These are phyloP conservation scores for Xylaria sp. DNA, from an alignment of 2,329 filamentous ascomycete genomes.

Conservation along the genomic window DNA sequence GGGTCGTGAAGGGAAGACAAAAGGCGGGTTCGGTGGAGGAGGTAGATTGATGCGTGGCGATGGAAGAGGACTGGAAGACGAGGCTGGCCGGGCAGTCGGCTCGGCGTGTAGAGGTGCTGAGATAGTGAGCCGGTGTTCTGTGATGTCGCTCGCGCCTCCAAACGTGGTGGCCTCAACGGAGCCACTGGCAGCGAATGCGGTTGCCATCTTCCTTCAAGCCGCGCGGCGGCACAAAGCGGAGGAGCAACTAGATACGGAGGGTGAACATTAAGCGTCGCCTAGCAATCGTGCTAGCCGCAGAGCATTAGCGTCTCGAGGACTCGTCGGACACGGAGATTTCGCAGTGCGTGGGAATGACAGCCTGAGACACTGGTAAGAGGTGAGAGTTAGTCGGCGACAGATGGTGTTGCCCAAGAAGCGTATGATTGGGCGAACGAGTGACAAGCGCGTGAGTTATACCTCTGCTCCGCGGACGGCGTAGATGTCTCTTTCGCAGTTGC, in stretches of 20 bases:
- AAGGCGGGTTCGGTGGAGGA: conserved; percentile 63
- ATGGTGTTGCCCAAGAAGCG: background rate
- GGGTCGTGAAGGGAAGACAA: conserved; percentile 61
- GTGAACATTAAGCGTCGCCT: conserved; percentile 34
- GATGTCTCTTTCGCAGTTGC: background rate
- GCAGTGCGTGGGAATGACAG: conserved; percentile 13
- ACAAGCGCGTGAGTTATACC: background rate
- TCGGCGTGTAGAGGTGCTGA: conserved; percentile 35
- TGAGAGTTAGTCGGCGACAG: conserved; percentile 9
- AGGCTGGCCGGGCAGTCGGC: conserved; percentile 26
- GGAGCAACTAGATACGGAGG: conserved; percentile 28
- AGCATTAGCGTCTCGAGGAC: conserved; percentile 19
- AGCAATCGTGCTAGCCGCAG: conserved; percentile 14
- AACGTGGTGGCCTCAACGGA: conserved; percentile 34
- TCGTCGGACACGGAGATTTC: conserved; percentile 26
- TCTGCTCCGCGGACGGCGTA: background rate
- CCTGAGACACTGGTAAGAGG: conserved; percentile 14
- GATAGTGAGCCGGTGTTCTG: conserved; percentile 32
- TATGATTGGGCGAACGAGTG: background rate
- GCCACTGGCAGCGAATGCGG: conserved; percentile 42
- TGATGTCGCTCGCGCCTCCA: conserved; percentile 25
- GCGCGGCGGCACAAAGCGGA: conserved; percentile 37
- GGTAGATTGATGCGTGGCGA: conserved; percentile 45
- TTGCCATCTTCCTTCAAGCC: conserved; percentile 38
- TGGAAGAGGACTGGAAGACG: conserved; percentile 36